Percentiles rank a stretch among this genome's conserved stretches.
Conservation (phyloP, 331 rosid species). For the Pyracantha coccinea region DNA sequence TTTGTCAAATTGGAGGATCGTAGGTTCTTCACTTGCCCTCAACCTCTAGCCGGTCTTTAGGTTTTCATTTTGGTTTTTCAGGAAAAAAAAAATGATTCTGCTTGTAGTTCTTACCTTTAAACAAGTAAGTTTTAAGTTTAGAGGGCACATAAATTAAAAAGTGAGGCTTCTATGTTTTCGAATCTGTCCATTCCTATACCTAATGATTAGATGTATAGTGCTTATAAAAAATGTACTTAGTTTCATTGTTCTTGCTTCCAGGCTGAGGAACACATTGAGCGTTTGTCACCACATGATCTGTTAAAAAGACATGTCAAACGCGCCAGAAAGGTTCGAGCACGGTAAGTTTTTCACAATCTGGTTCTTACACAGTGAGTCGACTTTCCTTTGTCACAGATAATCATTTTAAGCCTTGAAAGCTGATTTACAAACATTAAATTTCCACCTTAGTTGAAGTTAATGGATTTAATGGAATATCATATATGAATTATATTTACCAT, state of each 20-base stretch:
- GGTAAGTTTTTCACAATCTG: conserved; percentile 25
- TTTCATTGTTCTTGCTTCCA: conserved; percentile 25
- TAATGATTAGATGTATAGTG: background rate
- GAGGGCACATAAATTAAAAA: background rate
- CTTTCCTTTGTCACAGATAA: background rate
- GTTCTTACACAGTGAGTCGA: background rate
- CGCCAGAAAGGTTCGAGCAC: conserved; percentile 65
- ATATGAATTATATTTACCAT: background rate
- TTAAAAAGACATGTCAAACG: conserved; percentile 55
- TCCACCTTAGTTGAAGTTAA: background rate
- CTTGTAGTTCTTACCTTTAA: background rate
- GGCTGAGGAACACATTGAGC: conserved; percentile 40
- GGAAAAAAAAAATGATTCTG: background rate
- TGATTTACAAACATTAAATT: background rate
- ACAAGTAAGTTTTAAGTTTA: background rate
- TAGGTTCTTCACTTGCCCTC: background rate
- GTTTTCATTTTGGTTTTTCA: background rate
- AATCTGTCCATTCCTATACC: background rate
- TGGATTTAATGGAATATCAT: background rate
- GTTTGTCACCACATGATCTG: conserved; percentile 37
- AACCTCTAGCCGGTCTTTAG: background rate
- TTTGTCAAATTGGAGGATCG: background rate
- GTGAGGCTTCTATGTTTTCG: background rate
- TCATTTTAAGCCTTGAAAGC: background rate
- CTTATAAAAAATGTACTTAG: background rate